Percentiles rank a stretch among this genome's conserved stretches.
Evolutionary conservation across 2,329 filamentous ascomycete genomes (phyloP).

Genomic region (Sporothrix pallida): DNA sequence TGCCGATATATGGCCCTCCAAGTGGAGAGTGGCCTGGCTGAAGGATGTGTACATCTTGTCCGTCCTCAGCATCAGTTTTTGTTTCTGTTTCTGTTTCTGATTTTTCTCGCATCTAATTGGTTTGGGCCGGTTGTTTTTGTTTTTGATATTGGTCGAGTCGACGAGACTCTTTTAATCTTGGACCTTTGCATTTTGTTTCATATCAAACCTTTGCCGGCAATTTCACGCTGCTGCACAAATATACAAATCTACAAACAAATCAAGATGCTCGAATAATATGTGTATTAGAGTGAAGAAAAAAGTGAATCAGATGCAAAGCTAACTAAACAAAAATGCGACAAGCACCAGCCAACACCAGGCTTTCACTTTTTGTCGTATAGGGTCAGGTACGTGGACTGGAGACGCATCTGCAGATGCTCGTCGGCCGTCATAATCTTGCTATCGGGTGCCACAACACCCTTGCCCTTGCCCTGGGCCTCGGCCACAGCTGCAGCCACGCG

Average conservation of each 20-base stretch:
- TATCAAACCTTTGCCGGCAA: background rate
- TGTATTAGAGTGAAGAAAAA: too few species aligned
- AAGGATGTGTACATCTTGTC: background rate
- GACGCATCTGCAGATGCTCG: slow-evolving; percentile 66
- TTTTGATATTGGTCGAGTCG: slow-evolving; percentile 8
- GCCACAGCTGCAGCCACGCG: slow-evolving; percentile 54
- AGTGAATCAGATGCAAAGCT: background rate
- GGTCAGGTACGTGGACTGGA: slow-evolving; percentile 63
- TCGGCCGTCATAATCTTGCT: slow-evolving; percentile 65
- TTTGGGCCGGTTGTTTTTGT: background rate
- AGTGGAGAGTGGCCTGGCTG: background rate
- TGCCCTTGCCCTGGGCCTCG: slow-evolving; percentile 37
- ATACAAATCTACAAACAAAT: slow-evolving; percentile 3
- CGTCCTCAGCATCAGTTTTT: background rate
- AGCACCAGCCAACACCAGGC: too few species aligned
- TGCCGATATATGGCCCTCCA: background rate
- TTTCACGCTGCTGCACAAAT: background rate
- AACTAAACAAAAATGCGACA: background rate
- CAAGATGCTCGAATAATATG: background rate
- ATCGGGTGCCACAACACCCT: slow-evolving; percentile 37
- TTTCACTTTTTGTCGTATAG: slow-evolving; percentile 51
- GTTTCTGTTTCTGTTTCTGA: background rate
- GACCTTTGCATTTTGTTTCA: background rate
- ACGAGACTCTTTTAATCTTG: slow-evolving; percentile 18
- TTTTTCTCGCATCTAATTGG: background rate